Percentiles rank a stretch among this genome's conserved stretches.
Evolutionary conservation across 2,329 filamentous ascomycete genomes (phyloP).

Genomic region (Cordyceps cicadae): DNA sequence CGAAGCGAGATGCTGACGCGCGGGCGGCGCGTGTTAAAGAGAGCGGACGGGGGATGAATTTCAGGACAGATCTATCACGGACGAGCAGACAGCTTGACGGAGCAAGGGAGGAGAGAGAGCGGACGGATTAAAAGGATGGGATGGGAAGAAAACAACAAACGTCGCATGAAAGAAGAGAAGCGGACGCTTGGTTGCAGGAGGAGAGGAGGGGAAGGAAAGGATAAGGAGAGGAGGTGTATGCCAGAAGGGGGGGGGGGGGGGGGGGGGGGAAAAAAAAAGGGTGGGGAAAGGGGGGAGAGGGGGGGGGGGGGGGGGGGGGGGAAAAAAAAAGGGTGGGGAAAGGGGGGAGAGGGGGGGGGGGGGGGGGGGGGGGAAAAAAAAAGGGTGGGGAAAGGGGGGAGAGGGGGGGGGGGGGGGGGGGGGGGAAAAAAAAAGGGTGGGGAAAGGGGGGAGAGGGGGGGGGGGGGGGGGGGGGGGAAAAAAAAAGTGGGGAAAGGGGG

Average conservation of each 20-base stretch:
- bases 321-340: too few relatives aligned
- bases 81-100: not conserved
- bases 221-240: not conserved
- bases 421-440: too few relatives aligned
- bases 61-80: not conserved
- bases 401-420: too few relatives aligned
- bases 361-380: too few relatives aligned
- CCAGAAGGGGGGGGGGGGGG: not conserved
- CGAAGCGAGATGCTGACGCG: not conserved
- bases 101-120: not conserved
- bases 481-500: too few relatives aligned
- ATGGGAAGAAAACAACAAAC: not conserved
- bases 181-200: slow-evolving; percentile 4
- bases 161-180: slow-evolving; percentile 5
- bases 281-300: too few relatives aligned
- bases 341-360: too few relatives aligned
- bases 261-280: too few relatives aligned
- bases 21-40: slow-evolving; percentile 5
- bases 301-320: too few relatives aligned
- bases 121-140: not conserved
- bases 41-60: not conserved
- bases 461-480: too few relatives aligned
- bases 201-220: not conserved
- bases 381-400: too few relatives aligned
- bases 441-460: too few relatives aligned